phyloP scores from a whole-genome alignment of 768 basidiomycete genomes.

The Boletus sensibilis region DNA sequence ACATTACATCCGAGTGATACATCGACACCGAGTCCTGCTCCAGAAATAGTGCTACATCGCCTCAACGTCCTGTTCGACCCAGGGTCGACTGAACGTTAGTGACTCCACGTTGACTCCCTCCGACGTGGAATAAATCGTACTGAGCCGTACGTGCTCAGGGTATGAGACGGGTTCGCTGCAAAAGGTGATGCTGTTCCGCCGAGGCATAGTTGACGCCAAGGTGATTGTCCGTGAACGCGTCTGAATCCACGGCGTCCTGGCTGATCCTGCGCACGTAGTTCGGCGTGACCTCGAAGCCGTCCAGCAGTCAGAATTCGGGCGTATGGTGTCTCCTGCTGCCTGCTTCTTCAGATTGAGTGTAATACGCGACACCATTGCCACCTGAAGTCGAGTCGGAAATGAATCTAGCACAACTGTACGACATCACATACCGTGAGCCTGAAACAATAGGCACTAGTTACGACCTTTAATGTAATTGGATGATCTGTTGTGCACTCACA shows the following conservation, averaged over 20 bases:
- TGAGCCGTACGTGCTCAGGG: not conserved
- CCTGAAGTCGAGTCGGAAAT: slow-evolving; percentile 28
- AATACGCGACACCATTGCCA: slow-evolving; percentile 69
- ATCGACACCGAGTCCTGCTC: not conserved
- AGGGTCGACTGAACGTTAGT: not conserved
- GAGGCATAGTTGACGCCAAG: not conserved
- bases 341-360: slow-evolving; percentile 57
- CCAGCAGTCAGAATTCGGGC: not conserved
- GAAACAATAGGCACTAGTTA: slow-evolving; percentile 34
- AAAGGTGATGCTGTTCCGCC: not conserved
- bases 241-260: not conserved
- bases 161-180: not conserved
- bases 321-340: not conserved
- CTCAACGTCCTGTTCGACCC: not conserved
- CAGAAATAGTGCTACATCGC: not conserved
- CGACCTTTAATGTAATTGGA: slow-evolving; percentile 21
- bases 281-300: not conserved
- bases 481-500: slow-evolving; percentile 32
- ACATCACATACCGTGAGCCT: slow-evolving; percentile 15
- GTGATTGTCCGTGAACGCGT: not conserved
- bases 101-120: not conserved
- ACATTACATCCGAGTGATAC: not conserved
- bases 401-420: not conserved
- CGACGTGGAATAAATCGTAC: not conserved
- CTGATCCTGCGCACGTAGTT: not conserved